Evolutionary conservation across 805 yeast genomes (phyloP), one percentile per base, ranked within the genome.

Genomic region (Lipomyces starkeyi): DNA sequence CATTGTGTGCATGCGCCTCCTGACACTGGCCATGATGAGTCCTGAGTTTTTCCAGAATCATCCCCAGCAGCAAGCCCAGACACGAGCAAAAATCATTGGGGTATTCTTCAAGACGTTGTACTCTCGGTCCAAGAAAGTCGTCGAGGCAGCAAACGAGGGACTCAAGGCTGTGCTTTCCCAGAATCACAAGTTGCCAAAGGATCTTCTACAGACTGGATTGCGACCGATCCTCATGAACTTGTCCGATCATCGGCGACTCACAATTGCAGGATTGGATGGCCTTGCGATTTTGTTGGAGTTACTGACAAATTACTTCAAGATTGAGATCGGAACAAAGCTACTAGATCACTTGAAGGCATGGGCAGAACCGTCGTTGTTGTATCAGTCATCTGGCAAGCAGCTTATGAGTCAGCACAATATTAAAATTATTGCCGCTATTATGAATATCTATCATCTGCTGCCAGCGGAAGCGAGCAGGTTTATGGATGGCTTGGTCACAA

Each of bases 191-290:
- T 82, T 96, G 56, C 99, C 99, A 1, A 93, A 93, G 74, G 99
- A 95, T 73, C 80, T 96, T 47, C 81, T 95, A n/a, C 99, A 96
- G 78, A 92, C 89, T 76, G 98, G 99, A 0, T 82, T 95, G 62
- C 86, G 97, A 69, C 99, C 99, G 1, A 93, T 95, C 90, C 80
- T 95, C 70, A 91, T 94, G 93, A 94, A 94, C 73, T 81, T 95
- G 37, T 91, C 98, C 0, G 99, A 95, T 75, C 97, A 93, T 78
- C 92, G 92, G 78, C 89, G 94, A 66, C 81, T 95, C 60, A 91
- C 97, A 0, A 95, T 91, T 0, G 85, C 91, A 1, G 97, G 98
- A 1, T 81, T 95, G 22, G 97, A 94, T 75, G 97, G 98, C 0
- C 82, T 95, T 27, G 96, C 98, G 0, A 83, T 96, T 57, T 82